phyloP scores from a whole-genome alignment of 805 yeast species.

The Candida anglica region DNA sequence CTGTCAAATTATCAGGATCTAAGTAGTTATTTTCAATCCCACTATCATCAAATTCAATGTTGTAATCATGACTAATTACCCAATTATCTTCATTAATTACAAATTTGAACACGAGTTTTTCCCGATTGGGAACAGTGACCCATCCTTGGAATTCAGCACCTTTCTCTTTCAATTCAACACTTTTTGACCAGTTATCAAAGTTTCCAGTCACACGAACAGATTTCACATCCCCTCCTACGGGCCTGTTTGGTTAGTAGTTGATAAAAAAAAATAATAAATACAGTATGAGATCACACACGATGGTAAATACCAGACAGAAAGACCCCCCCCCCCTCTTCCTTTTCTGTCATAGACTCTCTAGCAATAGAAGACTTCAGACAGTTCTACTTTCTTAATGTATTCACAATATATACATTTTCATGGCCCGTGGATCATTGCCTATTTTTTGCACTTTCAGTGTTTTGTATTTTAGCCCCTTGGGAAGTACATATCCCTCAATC shows the following conservation, averaged over 20 bases:
- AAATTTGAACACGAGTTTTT: slow-evolving; percentile 34
- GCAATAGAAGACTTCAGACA: too few relatives aligned
- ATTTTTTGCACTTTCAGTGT: too few relatives aligned
- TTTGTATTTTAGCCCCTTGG: too few relatives aligned
- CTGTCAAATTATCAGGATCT: slow-evolving; percentile 13
- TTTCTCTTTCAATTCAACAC: slow-evolving; percentile 12
- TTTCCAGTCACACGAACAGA: slow-evolving; percentile 36
- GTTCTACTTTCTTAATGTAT: too few relatives aligned
- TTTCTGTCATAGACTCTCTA: too few relatives aligned
- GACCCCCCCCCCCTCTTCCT: too few relatives aligned
- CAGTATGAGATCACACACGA: too few relatives aligned
- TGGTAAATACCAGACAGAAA: too few relatives aligned
- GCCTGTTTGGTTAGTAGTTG: slow-evolving; percentile 4
- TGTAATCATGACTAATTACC: slow-evolving; percentile 16
- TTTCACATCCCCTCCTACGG: slow-evolving; percentile 7
- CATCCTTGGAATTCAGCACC: slow-evolving; percentile 15
- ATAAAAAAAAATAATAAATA: background rate
- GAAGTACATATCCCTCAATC: too few relatives aligned
- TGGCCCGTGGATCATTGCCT: too few relatives aligned
- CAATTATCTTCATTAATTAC: slow-evolving; percentile 31
- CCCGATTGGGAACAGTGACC: slow-evolving; percentile 15
- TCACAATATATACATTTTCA: too few relatives aligned
- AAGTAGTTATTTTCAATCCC: slow-evolving; percentile 24
- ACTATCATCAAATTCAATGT: slow-evolving; percentile 15
- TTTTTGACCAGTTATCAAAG: slow-evolving; percentile 36